These are phyloP conservation scores for Mixia osmundae DNA, from an alignment of 1,284 basidiomycete genomes.

Conservation along the genomic window DNA sequence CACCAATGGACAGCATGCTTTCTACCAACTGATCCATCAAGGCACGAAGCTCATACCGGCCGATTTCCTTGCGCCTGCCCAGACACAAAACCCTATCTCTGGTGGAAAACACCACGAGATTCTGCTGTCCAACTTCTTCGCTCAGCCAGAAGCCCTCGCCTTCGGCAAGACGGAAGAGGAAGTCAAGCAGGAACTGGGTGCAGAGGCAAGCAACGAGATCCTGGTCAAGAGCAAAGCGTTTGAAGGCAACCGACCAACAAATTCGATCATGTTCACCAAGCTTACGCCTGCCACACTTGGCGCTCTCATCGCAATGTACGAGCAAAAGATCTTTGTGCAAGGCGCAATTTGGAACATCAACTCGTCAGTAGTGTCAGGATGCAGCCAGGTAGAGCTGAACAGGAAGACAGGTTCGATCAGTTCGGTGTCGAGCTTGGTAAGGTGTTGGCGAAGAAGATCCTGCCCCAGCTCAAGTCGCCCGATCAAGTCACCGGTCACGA, in stretches of 20 bases:
- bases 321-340: constrained; percentile 98
- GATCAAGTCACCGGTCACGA: constrained; percentile 75
- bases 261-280: constrained; percentile 83
- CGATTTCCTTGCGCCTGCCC: constrained; percentile 87
- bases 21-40: constrained; percentile 95
- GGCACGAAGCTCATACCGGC: constrained; percentile 20
- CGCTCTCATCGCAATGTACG: constrained; percentile 73
- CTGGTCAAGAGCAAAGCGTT: constrained; percentile 95
- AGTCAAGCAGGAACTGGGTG: constrained; percentile 53
- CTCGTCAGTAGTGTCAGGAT: constrained; percentile 35
- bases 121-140: constrained; percentile 91
- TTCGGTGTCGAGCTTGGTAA: constrained; percentile 95
- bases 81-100: constrained; percentile 72
- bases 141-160: constrained; percentile 52
- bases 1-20: constrained; percentile 92
- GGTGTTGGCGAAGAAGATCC: constrained; percentile 78
- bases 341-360: constrained; percentile 97
- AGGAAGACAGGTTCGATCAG: constrained; percentile 35
- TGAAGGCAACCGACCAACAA: constrained; percentile 89
- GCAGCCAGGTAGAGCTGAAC: not conserved
- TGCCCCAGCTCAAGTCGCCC: constrained; percentile 59
- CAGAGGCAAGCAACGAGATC: constrained; percentile 46
- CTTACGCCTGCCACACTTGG: constrained; percentile 75
- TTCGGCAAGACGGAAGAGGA: constrained; percentile 90
- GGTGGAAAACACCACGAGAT: constrained; percentile 86